phyloP scores from a whole-genome alignment of 805 yeast species.

The Metschnikowia vanudenii region DNA sequence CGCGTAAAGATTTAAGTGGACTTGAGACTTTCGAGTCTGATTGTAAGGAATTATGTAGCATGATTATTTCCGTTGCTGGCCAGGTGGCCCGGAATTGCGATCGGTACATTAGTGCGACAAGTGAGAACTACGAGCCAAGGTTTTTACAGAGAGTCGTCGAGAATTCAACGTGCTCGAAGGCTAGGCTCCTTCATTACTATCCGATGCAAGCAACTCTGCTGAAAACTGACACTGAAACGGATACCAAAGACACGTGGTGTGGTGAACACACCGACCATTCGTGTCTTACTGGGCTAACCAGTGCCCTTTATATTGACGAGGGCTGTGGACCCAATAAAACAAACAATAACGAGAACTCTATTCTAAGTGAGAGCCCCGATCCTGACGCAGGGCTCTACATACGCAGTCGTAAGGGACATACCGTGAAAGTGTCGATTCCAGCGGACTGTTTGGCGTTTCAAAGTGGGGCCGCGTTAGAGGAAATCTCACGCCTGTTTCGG shows the following conservation, averaged over 20 bases:
- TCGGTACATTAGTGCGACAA: constrained; percentile 31
- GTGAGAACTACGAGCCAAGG: constrained; percentile 29
- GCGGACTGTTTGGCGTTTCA: constrained; percentile 57
- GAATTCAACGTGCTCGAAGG: constrained; percentile 54
- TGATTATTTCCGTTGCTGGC: constrained; percentile 49
- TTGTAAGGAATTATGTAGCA: constrained; percentile 38
- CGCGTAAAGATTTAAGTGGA: constrained; percentile 23
- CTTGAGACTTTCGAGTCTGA: constrained; percentile 35
- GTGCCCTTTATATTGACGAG: constrained; percentile 51
- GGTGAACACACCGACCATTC: constrained; percentile 63
- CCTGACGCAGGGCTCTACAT: constrained; percentile 51
- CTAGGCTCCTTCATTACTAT: constrained; percentile 55
- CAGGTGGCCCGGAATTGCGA: constrained; percentile 57
- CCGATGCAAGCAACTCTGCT: constrained; percentile 26
- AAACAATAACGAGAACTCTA: no score
- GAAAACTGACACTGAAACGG: no score
- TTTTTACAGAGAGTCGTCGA: constrained; percentile 47
- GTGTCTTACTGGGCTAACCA: constrained; percentile 57
- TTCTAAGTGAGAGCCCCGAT: constrained; percentile 31
- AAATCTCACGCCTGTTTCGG: constrained; percentile 47
- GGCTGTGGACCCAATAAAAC: constrained; percentile 3
- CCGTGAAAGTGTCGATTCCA: constrained; percentile 54
- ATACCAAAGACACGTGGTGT: constrained; percentile 45
- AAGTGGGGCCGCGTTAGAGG: constrained; percentile 57
- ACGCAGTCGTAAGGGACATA: constrained; percentile 41